Conservation (phyloP, 2,329 filamentous ascomycete genomes). For the Fusarium euwallaceae region DNA sequence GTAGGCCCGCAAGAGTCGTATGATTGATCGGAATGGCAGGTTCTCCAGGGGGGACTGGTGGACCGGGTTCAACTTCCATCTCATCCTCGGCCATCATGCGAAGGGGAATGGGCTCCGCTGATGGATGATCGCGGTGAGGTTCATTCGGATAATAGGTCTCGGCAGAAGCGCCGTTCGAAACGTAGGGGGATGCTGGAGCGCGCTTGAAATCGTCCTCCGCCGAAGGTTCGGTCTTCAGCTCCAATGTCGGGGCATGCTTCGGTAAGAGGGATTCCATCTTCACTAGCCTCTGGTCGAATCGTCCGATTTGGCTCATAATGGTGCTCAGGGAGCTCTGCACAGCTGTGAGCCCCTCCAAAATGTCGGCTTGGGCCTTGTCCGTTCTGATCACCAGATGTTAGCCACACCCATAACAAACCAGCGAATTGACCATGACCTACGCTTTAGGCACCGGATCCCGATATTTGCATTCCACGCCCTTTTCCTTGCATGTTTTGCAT, state of each 20-base stretch:
- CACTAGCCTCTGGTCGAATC: slow-evolving; percentile 54
- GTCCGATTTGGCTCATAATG: slow-evolving; percentile 54
- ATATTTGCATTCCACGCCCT: slow-evolving; percentile 86
- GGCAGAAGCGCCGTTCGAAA: slow-evolving; percentile 38
- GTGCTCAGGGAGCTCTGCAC: slow-evolving; percentile 55
- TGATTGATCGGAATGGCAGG: slow-evolving; percentile 86
- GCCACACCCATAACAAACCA: background rate
- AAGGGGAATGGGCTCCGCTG: slow-evolving; percentile 44
- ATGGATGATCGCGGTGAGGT: slow-evolving; percentile 44
- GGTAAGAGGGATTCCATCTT: slow-evolving; percentile 52
- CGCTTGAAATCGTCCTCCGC: slow-evolving; percentile 49
- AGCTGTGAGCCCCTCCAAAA: slow-evolving; percentile 66
- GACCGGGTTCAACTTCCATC: slow-evolving; percentile 64
- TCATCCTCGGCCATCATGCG: slow-evolving; percentile 60
- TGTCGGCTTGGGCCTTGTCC: slow-evolving; percentile 72
- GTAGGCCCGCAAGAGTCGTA: slow-evolving; percentile 87
- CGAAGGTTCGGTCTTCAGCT: slow-evolving; percentile 47
- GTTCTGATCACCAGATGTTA: slow-evolving; percentile 54
- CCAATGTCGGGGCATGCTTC: slow-evolving; percentile 31
- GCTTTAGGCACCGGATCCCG: slow-evolving; percentile 92
- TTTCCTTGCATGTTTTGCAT: slow-evolving; percentile 89
- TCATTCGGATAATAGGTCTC: slow-evolving; percentile 41
- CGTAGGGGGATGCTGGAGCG: slow-evolving; percentile 37
- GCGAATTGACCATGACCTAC: slow-evolving; percentile 62
- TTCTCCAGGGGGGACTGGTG: slow-evolving; percentile 67